Base-by-base conservation (phyloP, 768 basidiomycete species). In the Tulasnella sp. region DNA sequence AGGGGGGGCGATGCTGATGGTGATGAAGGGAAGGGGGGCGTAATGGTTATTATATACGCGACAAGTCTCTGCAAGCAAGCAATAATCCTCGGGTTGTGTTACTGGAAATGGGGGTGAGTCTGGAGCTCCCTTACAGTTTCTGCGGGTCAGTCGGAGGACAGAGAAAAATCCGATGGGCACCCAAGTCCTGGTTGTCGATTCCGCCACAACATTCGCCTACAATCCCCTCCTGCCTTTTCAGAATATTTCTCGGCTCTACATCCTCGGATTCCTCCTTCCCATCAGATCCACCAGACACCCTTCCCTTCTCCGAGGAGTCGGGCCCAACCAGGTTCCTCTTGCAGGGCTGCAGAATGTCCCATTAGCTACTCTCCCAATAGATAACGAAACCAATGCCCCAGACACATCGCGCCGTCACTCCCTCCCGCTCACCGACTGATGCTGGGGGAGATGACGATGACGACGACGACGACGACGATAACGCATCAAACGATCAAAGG, bases 81-180 rank as follows among this genome's bases (percentile, higher is more conserved):
- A 58, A 29, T 58, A 58, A 58, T 58, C 54, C 54, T 58, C 54
- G 54, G 54, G 52, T 22, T 54, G 52, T 54, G 19, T 54, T 34
- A 29, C 22, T 49, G 49, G 49, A 49, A 11, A 17, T 42, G 42
- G 19, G 25, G 58, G 58, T 64, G 58, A 64, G 58, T 64, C 58
- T 64, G 58, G 58, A 64, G 58, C 58, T 64, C 58, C 11, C 9
- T 64, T 31, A 2, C 22, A 64, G 58, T 29, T 29, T 64, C 29
- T 64, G 58, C 58, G 58, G 58, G 58, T 64, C 25, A 25, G 58
- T 64, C 58, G 58, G 58, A 64, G 58, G 58, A 64, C 58, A 64
- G 58, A 64, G 58, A 64, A 64, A 64, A 64, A 64, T 64, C 58
- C 58, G 58, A 64, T 64, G 58, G 42, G 54, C 54, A n/a, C 58